These are phyloP conservation scores for Tuber indicum DNA, from an alignment of 495 filamentous ascomycete genomes.

Conservation along the genomic window DNA sequence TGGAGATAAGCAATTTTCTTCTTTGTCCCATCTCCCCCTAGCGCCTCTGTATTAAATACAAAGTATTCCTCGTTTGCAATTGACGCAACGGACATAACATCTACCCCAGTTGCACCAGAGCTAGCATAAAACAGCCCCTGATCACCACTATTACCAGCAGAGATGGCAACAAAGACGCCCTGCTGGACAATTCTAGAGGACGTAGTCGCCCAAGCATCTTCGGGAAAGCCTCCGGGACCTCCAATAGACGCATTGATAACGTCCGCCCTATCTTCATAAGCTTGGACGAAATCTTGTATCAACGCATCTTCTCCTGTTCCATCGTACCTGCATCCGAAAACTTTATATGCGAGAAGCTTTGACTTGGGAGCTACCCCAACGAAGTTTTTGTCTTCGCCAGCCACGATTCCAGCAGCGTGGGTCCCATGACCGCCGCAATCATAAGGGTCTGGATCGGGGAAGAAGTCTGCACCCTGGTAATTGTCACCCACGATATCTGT, in stretches of 20 bases:
- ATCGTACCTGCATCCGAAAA: slow-evolving; percentile 49
- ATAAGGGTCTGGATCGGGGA: slow-evolving; percentile 48
- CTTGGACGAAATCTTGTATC: slow-evolving; percentile 53
- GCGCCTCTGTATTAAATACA: slow-evolving; percentile 44
- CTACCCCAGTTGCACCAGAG: slow-evolving; percentile 50
- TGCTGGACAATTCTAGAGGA: slow-evolving; percentile 52
- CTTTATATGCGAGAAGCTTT: slow-evolving; percentile 52
- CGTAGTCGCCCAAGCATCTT: slow-evolving; percentile 52
- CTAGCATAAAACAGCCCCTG: slow-evolving; percentile 52
- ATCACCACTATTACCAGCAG: slow-evolving; percentile 52
- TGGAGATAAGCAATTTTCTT: slow-evolving; percentile 43
- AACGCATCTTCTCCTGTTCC: slow-evolving; percentile 51
- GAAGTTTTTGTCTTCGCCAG: slow-evolving; percentile 49
- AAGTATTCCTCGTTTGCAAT: slow-evolving; percentile 48
- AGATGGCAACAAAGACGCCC: slow-evolving; percentile 53
- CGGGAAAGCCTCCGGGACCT: slow-evolving; percentile 52
- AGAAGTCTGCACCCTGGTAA: slow-evolving; percentile 47
- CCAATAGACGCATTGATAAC: slow-evolving; percentile 58
- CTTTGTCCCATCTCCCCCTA: slow-evolving; percentile 29
- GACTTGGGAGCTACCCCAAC: slow-evolving; percentile 53
- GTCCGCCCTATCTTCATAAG: slow-evolving; percentile 54
- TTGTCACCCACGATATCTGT: slow-evolving; percentile 51
- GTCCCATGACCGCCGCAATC: slow-evolving; percentile 49
- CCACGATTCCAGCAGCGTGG: slow-evolving; percentile 53
- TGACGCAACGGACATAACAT: slow-evolving; percentile 51